Evolutionary conservation across 2,329 filamentous ascomycete species (phyloP).

Genomic region (Aspergillus tanneri): DNA sequence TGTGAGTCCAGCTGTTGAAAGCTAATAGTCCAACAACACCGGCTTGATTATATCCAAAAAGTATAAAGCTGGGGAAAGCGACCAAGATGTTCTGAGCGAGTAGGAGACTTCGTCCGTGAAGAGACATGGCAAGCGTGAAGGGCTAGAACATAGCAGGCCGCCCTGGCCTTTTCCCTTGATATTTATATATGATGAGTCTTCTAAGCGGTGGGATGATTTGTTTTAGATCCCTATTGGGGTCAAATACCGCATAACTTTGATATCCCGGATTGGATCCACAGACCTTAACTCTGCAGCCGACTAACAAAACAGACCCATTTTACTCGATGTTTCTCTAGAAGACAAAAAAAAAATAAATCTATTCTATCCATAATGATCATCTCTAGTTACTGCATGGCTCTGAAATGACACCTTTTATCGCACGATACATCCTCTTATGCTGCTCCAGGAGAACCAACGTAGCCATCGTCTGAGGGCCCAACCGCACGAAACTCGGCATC

Average conservation of each 20-base stretch:
- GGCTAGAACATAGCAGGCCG: not conserved
- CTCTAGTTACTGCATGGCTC: not conserved
- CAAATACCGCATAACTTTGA: too few species aligned
- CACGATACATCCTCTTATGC: conserved; percentile 73
- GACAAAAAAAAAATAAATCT: too few species aligned
- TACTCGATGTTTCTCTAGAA: too few species aligned
- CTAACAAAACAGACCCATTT: not conserved
- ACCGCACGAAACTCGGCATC: conserved; percentile 67
- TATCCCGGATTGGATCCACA: too few species aligned
- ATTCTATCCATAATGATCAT: too few species aligned
- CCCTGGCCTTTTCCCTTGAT: not conserved
- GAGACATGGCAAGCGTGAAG: not conserved
- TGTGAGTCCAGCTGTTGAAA: conserved; percentile 35
- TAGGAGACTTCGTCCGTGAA: conserved; percentile 3
- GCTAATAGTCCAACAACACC: conserved; percentile 31
- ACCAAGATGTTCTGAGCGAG: conserved; percentile 11
- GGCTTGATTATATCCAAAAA: conserved; percentile 55
- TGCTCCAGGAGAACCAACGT: conserved; percentile 85
- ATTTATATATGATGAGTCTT: not conserved
- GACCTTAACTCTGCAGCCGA: not conserved
- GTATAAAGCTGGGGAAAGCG: conserved; percentile 42
- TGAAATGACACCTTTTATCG: not conserved
- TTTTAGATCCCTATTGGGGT: too few species aligned
- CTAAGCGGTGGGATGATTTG: too few species aligned
- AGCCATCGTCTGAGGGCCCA: conserved; percentile 73